Base-by-base conservation (phyloP, 2,329 filamentous ascomycete genomes). In the Aspergillus quadricinctus region DNA sequence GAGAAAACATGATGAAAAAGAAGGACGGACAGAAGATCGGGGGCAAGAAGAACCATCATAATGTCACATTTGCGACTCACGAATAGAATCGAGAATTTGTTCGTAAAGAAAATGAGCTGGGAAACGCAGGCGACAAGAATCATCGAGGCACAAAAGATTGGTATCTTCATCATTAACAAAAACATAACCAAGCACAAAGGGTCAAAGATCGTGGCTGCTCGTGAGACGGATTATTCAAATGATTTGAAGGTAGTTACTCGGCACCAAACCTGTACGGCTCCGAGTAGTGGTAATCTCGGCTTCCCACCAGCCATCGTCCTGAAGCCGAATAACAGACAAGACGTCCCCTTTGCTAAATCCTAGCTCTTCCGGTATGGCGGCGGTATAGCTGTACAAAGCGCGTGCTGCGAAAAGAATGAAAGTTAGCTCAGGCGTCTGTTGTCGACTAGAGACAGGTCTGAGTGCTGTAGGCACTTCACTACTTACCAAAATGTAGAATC, bases 221-320 rank as follows among this genome's bases (percentile, higher is more conserved):
- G 59, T 70, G 57, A 69, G 51, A 59, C 56, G 28, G 41, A 56
- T 43, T 55, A 46, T 57, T 72, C 69, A 80, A 58, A 83, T 84
- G 54, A 79, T 78, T 72, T 87, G 84, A 55, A 88, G 69, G 66
- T 88, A 88, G 71, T 88, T 88, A 62, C 83, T 86, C 2, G 85
- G 85, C 52, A 88, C 85, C 63, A 88, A 74, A 25, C 85, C 85
- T 17, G 81, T 72, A 54, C 66, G 71, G 41, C 68, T 63, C n/a
- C 69, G 72, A 43, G 76, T 72, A 8, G 79, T 79, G 48, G 92
- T 89, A 43, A 97, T 85, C 73, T 97, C 93, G 11, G 95, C 95
- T 77, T 99, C 94, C 94, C 95, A 99, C 94, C 94, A 99, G 21
- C 94, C 94, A 70, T 99, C 94, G 71, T 99, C 94, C 75, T 99